These are phyloP conservation scores for Ceratocystis alfenasii DNA, from an alignment of 2,329 filamentous ascomycete genomes.

Conservation along the genomic window DNA sequence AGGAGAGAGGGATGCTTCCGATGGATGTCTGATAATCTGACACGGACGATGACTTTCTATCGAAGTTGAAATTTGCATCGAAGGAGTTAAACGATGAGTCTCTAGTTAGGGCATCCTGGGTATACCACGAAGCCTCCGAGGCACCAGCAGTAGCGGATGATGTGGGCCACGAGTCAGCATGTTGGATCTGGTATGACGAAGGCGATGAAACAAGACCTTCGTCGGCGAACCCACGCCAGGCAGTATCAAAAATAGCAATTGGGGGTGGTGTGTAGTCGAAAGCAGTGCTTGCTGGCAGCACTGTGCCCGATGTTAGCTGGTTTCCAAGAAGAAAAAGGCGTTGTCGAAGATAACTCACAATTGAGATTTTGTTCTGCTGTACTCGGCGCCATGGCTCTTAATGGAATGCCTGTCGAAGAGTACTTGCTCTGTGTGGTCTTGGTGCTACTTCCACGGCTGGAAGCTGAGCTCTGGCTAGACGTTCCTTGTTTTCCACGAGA, in stretches of 20 bases:
- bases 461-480: constrained; percentile 19
- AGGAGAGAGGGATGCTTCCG: background rate
- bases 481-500: constrained; percentile 35
- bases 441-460: background rate
- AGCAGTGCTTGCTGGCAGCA: background rate
- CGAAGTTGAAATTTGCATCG: background rate
- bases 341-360: constrained; percentile 36
- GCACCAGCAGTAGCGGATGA: background rate
- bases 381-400: constrained; percentile 34
- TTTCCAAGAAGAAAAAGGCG: constrained; percentile 17
- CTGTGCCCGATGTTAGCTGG: background rate
- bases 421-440: constrained; percentile 25
- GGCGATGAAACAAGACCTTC: background rate
- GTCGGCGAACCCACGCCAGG: background rate
- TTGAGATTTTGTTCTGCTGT: constrained; percentile 27
- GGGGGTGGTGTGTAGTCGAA: background rate
- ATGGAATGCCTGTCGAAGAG: constrained; percentile 32
- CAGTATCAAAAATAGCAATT: background rate
- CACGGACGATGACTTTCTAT: background rate
- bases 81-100: background rate
- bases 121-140: background rate
- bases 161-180: background rate
- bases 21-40: constrained; percentile 7
- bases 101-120: background rate
- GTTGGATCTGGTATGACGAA: background rate